Conservation (phyloP, 2,329 filamentous ascomycete genomes). For the Cordyceps farinosa region DNA sequence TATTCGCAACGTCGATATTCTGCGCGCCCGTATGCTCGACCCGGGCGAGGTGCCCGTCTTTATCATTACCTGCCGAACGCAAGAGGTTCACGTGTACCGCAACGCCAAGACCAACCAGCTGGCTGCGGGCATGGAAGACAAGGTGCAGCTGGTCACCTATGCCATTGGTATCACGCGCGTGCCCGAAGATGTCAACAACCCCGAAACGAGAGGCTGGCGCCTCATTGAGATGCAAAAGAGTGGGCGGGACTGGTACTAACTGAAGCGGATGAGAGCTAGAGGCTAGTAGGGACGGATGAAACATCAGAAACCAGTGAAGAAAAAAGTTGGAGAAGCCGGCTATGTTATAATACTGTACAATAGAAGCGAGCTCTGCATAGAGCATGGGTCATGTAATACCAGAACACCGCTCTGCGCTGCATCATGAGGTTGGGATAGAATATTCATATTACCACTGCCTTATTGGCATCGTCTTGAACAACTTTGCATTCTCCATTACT, state of each 20-base stretch:
- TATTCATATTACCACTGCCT: background rate
- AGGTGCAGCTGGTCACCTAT: constrained; percentile 96
- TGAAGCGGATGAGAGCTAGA: background rate
- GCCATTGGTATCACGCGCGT: constrained; percentile 93
- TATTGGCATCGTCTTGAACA: background rate
- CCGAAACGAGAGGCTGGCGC: constrained; percentile 94
- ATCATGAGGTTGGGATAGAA: constrained; percentile 15
- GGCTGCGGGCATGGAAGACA: constrained; percentile 96
- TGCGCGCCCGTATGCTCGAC: constrained; percentile 75
- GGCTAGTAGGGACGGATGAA: background rate
- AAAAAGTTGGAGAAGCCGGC: background rate
- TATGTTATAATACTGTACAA: constrained; percentile 17
- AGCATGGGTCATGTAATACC: constrained; percentile 13
- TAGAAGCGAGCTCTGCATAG: constrained; percentile 11
- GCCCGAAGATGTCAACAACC: constrained; percentile 93
- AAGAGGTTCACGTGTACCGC: constrained; percentile 95
- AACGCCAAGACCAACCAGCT: constrained; percentile 87
- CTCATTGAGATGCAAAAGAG: constrained; percentile 99
- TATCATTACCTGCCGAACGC: constrained; percentile 92
- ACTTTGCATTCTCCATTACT: no score
- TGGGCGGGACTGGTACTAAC: constrained; percentile 74
- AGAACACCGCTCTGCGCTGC: constrained; percentile 16
- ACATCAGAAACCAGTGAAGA: background rate
- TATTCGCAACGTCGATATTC: constrained; percentile 88
- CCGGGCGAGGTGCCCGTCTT: constrained; percentile 91